Evolutionary conservation across 139 green algal species (phyloP), one percentile per base, ranked within the genome.

Genomic region (Tetradesmus obliquus): DNA sequence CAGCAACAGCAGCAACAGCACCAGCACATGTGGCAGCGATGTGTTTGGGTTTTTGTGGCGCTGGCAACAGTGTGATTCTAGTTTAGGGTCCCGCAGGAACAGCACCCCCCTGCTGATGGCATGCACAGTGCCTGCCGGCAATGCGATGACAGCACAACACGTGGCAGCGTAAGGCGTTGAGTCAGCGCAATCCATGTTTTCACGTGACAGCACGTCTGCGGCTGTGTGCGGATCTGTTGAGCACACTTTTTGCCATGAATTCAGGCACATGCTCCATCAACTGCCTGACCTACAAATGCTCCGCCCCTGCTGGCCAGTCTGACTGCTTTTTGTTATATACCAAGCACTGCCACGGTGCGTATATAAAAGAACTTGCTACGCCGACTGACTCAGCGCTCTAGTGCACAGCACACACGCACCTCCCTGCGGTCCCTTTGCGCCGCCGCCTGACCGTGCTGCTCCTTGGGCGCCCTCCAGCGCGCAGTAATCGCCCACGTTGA

Each of bases 51-150:
- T 45, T 45, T 45, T 45, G 32, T 45, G 32, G 32, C 32, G 32
- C 32, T 45, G 32, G 32, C 32, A 45, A 45, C 32, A 45, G 32
- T 96, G 92, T 24, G 95, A 93, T 0, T 80, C 51, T n/a, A 96
- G 62, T 84, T 98, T 94, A 24, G 93, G 91, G 24, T 86, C 89
- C 79, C 96, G 94, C 57, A 98, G 79, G 90, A 99, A 99, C 22
- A 99, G 91, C 5, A 92, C 80, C 7, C 94, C 95, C 19, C 93
- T 92, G 91, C 95, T 94, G 82, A 99, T 95, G 92, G 97, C 95
- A 88, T 96, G 93, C 53, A 99, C 96, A 22, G 95, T 97, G 88
- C 97, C 97, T 58, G 86, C 91, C 55, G 72, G 69, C 79, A 19
- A 2, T 0, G 22, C 54, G 54, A 45, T 5, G 19, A 66, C 54